Percentiles rank a stretch among this genome's conserved stretches.
phyloP scores from a whole-genome alignment of 2,329 filamentous ascomycete genomes.

The Apiospora saccharicola region DNA sequence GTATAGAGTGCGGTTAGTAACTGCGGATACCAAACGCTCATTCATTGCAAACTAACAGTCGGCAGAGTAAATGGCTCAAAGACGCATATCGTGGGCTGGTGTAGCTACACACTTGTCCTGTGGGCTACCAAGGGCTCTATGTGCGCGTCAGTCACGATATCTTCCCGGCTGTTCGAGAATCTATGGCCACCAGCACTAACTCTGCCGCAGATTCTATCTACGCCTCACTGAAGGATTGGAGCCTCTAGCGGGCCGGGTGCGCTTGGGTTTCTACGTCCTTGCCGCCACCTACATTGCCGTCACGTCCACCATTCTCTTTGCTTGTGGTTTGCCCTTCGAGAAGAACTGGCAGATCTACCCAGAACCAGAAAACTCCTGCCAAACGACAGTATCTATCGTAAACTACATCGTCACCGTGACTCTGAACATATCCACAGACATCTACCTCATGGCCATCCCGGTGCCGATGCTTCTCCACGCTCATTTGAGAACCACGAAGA shows the following conservation, averaged over 20 bases:
- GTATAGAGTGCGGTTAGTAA: not conserved
- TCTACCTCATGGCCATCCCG: slow-evolving; percentile 67
- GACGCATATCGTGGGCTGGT: slow-evolving; percentile 61
- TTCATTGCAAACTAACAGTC: not conserved
- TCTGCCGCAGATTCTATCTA: not conserved
- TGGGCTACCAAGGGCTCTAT: slow-evolving; percentile 64
- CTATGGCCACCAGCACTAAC: not conserved
- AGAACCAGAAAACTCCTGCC: slow-evolving; percentile 59
- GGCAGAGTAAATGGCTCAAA: slow-evolving; percentile 58
- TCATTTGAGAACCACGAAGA: slow-evolving; percentile 45
- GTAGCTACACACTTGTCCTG: slow-evolving; percentile 58
- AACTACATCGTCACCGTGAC: slow-evolving; percentile 57
- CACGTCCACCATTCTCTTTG: slow-evolving; percentile 53
- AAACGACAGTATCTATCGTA: slow-evolving; percentile 54
- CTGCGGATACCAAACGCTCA: not conserved
- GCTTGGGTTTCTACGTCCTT: slow-evolving; percentile 55
- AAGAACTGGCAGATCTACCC: slow-evolving; percentile 64
- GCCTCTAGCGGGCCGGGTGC: slow-evolving; percentile 49
- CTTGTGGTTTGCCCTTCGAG: slow-evolving; percentile 52
- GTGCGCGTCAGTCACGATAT: slow-evolving; percentile 46
- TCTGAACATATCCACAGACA: slow-evolving; percentile 62
- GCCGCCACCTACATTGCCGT: slow-evolving; percentile 53
- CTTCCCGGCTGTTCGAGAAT: not conserved
- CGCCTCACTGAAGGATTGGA: slow-evolving; percentile 33
- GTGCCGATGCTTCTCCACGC: slow-evolving; percentile 58